Percentiles rank a stretch among this genome's conserved stretches.
phyloP scores from a whole-genome alignment of 2,329 filamentous ascomycete species.

The Fusarium euwallaceae region DNA sequence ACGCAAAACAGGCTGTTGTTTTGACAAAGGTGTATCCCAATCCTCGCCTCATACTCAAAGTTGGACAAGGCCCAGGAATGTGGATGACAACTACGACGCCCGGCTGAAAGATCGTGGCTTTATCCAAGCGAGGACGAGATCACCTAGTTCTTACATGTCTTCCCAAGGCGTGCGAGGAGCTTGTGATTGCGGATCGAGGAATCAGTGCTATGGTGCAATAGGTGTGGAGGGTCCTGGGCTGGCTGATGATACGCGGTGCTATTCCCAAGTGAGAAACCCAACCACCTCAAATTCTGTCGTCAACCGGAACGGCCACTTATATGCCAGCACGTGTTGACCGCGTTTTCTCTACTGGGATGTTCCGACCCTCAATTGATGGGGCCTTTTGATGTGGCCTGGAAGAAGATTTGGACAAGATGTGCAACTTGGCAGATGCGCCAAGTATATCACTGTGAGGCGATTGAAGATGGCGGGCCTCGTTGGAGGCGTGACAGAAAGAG shows the following conservation, averaged over 20 bases:
- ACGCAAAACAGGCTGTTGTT: slow-evolving; percentile 54
- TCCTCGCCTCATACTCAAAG: slow-evolving; percentile 58
- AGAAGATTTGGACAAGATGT: slow-evolving; percentile 59
- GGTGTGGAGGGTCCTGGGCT: slow-evolving; percentile 51
- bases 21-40: slow-evolving; percentile 62
- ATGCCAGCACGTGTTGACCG: slow-evolving; percentile 60
- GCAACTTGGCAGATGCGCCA: slow-evolving; percentile 52
- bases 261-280: slow-evolving; percentile 62
- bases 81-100: slow-evolving; percentile 47
- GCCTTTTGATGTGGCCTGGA: slow-evolving; percentile 45
- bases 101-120: slow-evolving; percentile 43
- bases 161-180: slow-evolving; percentile 56
- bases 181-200: slow-evolving; percentile 59
- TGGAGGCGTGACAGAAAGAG: slow-evolving; percentile 48
- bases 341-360: slow-evolving; percentile 50
- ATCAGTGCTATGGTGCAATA: slow-evolving; percentile 55
- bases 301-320: slow-evolving; percentile 65
- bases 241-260: slow-evolving; percentile 57
- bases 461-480: slow-evolving; percentile 45
- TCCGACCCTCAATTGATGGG: background rate
- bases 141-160: slow-evolving; percentile 55
- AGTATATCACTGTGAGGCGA: slow-evolving; percentile 45
- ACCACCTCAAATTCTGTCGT: slow-evolving; percentile 57
- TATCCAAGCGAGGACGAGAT: slow-evolving; percentile 53
- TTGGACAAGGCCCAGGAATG: slow-evolving; percentile 60